A percentile compares a stretch with the other conserved stretches of the same genome.
These are phyloP conservation scores for Aspergillus wentii DNA, from an alignment of 495 filamentous ascomycete genomes.

Conservation along the genomic window DNA sequence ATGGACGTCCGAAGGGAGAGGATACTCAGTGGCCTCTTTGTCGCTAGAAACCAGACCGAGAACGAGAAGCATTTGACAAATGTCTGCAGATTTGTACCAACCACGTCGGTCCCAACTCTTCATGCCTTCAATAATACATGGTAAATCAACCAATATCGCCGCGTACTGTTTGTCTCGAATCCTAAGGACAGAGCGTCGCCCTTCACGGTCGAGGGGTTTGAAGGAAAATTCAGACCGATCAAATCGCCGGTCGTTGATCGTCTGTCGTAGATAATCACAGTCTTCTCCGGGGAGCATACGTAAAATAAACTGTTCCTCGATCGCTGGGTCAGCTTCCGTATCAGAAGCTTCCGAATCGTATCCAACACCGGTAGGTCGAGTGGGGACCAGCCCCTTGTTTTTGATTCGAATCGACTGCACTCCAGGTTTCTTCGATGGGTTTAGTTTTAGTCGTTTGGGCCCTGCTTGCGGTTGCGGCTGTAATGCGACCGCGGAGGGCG, in stretches of 20 bases:
- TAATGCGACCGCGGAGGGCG: slow-evolving; percentile 12
- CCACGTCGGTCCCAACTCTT: slow-evolving; percentile 92
- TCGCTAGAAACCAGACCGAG: slow-evolving; percentile 66
- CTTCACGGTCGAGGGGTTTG: slow-evolving; percentile 71
- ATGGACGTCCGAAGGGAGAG: slow-evolving; percentile 62
- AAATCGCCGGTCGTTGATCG: slow-evolving; percentile 66
- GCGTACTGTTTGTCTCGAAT: slow-evolving; percentile 71
- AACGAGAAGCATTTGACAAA: slow-evolving; percentile 92
- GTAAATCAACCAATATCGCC: slow-evolving; percentile 79
- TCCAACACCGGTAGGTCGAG: slow-evolving; percentile 68
- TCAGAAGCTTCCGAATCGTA: slow-evolving; percentile 98
- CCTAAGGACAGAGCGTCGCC: slow-evolving; percentile 65
- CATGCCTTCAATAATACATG: slow-evolving; percentile 88
- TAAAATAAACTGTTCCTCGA: slow-evolving; percentile 83
- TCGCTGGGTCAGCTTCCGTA: slow-evolving; percentile 75
- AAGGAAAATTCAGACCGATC: slow-evolving; percentile 66
- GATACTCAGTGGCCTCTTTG: slow-evolving; percentile 61
- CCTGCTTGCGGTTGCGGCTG: slow-evolving; percentile 15
- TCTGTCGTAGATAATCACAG: slow-evolving; percentile 71
- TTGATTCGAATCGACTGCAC: slow-evolving; percentile 50
- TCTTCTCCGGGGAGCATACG: slow-evolving; percentile 83
- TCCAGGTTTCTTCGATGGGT: slow-evolving; percentile 37
- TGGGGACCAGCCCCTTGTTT: slow-evolving; percentile 56
- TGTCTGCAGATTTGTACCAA: slow-evolving; percentile 90
- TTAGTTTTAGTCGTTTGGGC: slow-evolving; percentile 41